phyloP scores from a whole-genome alignment of 2,329 filamentous ascomycete species.

The Fusarium secorum region DNA sequence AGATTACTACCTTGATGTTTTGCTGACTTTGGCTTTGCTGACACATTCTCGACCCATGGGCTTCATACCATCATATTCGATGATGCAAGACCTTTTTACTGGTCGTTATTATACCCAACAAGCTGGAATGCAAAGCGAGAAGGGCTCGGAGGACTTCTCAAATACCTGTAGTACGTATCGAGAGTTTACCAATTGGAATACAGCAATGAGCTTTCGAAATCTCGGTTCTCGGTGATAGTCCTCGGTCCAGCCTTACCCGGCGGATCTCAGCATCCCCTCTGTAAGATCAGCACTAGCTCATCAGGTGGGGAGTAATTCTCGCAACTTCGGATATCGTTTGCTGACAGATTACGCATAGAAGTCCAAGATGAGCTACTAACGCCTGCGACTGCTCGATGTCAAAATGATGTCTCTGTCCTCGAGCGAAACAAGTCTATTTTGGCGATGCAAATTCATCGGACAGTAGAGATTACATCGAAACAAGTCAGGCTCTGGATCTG shows the following conservation, averaged over 20 bases:
- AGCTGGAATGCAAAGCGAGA: accelerated
- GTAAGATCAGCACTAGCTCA: not conserved
- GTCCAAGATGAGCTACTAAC: accelerated
- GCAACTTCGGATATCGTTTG: accelerated
- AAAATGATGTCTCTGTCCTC: accelerated
- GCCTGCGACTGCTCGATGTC: accelerated
- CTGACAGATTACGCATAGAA: accelerated
- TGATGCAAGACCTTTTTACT: not conserved
- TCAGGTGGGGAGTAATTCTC: accelerated
- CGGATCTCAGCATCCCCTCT: not conserved
- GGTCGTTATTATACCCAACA: accelerated
- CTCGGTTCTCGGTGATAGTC: accelerated
- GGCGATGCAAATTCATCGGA: accelerated
- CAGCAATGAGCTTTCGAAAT: accelerated
- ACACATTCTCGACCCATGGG: not conserved
- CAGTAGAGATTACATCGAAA: accelerated
- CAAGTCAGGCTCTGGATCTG: accelerated
- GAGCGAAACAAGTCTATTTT: accelerated
- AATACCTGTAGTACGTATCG: accelerated
- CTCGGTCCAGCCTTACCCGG: not conserved
- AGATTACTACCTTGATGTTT: not conserved
- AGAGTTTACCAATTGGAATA: accelerated
- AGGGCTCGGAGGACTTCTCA: accelerated
- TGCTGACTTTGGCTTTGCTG: not conserved
- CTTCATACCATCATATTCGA: not conserved